Evolutionary conservation across 2,329 filamentous ascomycete species (phyloP), one percentile per base, ranked within the genome.

Genomic region (Fusarium hainanense): DNA sequence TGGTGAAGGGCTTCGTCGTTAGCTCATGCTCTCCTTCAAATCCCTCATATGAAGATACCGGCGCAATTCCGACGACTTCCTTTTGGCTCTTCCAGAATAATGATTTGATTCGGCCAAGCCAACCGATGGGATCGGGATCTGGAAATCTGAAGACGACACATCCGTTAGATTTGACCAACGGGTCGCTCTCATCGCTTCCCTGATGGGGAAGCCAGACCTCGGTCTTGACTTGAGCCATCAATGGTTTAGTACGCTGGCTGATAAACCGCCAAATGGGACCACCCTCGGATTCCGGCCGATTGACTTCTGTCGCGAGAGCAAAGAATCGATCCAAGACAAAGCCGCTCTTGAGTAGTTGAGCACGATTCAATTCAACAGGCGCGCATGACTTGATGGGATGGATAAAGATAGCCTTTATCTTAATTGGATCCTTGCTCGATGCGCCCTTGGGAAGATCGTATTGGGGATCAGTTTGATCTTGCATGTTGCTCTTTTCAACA

Each of bases 311-410:
- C 0, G 79, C 78, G 0, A 80, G 59, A 6, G 72, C 77, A 42
- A 79, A 74, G 46, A 70, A 71, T 7, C 76, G 58, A 28, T 77
- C 76, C 30, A 73, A 68, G 7, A 59, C 20, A 8, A 77, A 72
- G 0, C 76, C 75, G 1, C 68, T 68, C 25, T 77, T 77, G 12
- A 72, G 59, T 9, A 77, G 66, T 8, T 68, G 21, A 1, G 72
- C 72, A 4, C 70, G 54, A 16, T 71, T 30, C 18, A 77, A 13
- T 28, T 77, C 76, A 7, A 77, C 54, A 0, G 74, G 72, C 2
- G 60, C 72, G 42, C 75, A 77, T 0, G 76, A 77, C 37, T 77
- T 77, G 50, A 77, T 63, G 0, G 76, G 76, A 13, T 77, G 75
- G 7, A 77, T 62, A 6, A 72, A 75, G 1, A 77, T 60, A 6